A percentile compares a stretch with the other conserved stretches of the same genome.
phyloP scores from a whole-genome alignment of 768 basidiomycete genomes.

The Leccinum barrowsii region DNA sequence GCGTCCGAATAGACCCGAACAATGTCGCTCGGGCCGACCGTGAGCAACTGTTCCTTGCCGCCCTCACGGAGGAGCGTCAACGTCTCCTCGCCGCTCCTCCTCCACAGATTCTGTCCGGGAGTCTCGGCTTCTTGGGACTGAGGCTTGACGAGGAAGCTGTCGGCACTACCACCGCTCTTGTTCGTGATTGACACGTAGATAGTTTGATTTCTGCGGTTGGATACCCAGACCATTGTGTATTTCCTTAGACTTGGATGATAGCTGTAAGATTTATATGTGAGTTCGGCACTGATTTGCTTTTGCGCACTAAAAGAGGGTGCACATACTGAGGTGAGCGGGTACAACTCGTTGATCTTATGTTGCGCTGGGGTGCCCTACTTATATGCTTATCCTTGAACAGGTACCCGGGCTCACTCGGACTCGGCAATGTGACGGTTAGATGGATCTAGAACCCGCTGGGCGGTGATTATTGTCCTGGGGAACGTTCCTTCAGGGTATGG shows the following conservation, averaged over 20 bases:
- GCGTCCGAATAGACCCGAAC: constrained; percentile 11
- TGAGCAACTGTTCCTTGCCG: constrained; percentile 4
- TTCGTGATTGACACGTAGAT: constrained; percentile 7
- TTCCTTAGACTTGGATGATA: background rate
- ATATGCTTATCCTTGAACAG: too few species aligned
- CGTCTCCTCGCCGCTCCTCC: constrained; percentile 4
- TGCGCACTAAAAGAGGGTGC: too few species aligned
- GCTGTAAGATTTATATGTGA: too few species aligned
- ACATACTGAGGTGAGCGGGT: too few species aligned
- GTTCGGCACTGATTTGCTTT: too few species aligned
- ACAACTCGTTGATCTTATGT: too few species aligned
- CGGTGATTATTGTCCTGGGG: too few species aligned
- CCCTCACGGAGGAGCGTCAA: constrained; percentile 3
- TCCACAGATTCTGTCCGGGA: constrained; percentile 4
- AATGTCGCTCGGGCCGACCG: constrained; percentile 9
- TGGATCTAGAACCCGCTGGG: too few species aligned
- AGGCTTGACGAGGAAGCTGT: background rate
- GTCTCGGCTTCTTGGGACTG: background rate
- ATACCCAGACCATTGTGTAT: constrained; percentile 13
- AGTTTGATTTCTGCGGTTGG: background rate
- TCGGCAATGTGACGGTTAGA: too few species aligned
- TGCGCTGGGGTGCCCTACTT: too few species aligned
- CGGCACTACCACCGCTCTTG: constrained; percentile 1
- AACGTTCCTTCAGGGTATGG: too few species aligned
- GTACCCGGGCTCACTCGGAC: too few species aligned